Evolutionary conservation across 306 rosid species (phyloP).

Genomic region (Citrullus amarus): DNA sequence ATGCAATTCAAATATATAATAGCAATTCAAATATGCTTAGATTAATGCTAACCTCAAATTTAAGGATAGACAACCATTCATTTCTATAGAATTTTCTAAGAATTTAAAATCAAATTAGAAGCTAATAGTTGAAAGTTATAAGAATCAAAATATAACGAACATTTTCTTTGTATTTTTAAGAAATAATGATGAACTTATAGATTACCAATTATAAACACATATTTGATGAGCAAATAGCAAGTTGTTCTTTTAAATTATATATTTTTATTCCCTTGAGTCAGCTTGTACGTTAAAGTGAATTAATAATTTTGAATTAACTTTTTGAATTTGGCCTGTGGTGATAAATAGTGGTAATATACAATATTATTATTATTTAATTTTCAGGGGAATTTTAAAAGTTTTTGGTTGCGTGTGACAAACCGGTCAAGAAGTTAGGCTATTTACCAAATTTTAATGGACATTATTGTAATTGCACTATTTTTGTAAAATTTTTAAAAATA

Average conservation of each 20-base stretch:
- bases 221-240: background rate
- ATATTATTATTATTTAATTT: no score
- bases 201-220: background rate
- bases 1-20: no score
- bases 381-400: background rate
- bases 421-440: background rate
- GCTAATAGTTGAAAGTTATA: no score
- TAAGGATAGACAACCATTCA: no score
- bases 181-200: background rate
- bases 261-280: background rate
- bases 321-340: background rate
- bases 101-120: no score
- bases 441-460: background rate
- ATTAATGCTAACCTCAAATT: no score
- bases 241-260: background rate
- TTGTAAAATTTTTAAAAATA: no score
- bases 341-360: no score
- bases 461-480: background rate
- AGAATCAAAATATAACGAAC: no score
- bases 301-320: background rate
- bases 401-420: background rate
- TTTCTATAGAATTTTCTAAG: no score
- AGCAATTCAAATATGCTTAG: no score
- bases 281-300: background rate
- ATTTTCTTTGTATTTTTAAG: no score